Evolutionary conservation across 2,329 filamentous ascomycete species (phyloP).

Genomic region (Neofusicoccum cordaticola): DNA sequence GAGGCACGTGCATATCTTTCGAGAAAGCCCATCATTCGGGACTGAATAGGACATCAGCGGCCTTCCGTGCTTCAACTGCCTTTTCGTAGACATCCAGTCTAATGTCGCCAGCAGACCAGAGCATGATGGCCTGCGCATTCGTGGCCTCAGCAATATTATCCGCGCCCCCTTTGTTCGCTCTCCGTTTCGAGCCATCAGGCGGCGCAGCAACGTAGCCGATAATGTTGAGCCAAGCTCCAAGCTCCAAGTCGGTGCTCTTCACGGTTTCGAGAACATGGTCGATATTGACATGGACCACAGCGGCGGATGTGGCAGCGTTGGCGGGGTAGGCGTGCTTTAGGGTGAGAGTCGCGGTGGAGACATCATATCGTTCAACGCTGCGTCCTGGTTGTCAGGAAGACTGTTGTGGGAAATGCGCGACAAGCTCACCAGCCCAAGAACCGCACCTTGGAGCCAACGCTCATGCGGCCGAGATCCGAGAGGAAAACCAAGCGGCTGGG

Average conservation of each 20-base stretch:
- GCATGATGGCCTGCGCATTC: conserved; percentile 68
- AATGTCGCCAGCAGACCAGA: conserved; percentile 75
- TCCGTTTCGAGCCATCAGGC: background rate
- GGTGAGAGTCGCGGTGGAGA: conserved; percentile 58
- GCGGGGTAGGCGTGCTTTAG: conserved; percentile 66
- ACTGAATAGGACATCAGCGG: background rate
- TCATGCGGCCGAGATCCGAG: conserved; percentile 45
- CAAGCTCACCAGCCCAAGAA: conserved; percentile 82
- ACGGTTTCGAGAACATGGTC: conserved; percentile 67
- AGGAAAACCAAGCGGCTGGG: conserved; percentile 54
- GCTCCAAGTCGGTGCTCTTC: conserved; percentile 59
- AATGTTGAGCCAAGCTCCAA: conserved; percentile 87
- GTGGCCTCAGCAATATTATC: conserved; percentile 25
- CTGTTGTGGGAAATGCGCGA: conserved; percentile 9
- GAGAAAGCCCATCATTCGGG: background rate
- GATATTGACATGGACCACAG: conserved; percentile 65
- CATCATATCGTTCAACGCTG: conserved; percentile 60
- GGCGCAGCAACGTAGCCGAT: conserved; percentile 62
- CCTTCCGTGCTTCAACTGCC: conserved; percentile 33
- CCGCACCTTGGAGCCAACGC: conserved; percentile 73
- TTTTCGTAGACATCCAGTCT: conserved; percentile 69
- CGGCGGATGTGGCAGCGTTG: conserved; percentile 33
- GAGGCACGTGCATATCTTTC: background rate
- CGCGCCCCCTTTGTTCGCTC: conserved; percentile 22
- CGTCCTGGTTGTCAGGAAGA: background rate